These are phyloP conservation scores for Cucumis melo DNA, from an alignment of 306 rosid species.

Conservation along the genomic window DNA sequence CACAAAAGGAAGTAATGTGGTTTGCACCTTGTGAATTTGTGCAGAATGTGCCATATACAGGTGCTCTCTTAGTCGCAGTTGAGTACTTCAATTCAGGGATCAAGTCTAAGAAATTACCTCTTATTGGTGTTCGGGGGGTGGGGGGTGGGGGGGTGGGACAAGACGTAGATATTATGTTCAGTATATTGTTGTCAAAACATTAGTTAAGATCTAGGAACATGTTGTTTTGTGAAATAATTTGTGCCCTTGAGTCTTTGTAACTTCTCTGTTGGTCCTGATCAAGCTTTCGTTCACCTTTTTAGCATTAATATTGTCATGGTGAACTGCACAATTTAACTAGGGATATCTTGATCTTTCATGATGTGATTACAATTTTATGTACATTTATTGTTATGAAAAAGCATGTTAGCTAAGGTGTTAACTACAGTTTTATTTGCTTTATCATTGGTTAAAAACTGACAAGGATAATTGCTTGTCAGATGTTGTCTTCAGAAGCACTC, in stretches of 20 bases:
- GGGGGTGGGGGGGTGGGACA: too few species aligned
- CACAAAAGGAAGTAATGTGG: background rate
- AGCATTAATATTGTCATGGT: background rate
- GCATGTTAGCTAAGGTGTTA: background rate
- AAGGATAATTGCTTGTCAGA: background rate
- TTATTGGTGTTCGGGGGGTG: background rate
- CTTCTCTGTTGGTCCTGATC: background rate
- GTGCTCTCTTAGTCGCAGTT: background rate
- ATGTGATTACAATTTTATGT: background rate
- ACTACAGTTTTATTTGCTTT: background rate
- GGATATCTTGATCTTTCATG: background rate
- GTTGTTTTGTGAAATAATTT: background rate
- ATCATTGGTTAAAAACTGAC: background rate
- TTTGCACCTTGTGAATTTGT: background rate
- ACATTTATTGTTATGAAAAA: background rate
- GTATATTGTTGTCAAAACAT: too few species aligned
- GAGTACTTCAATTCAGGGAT: background rate
- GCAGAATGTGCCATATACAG: background rate
- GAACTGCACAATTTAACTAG: background rate
- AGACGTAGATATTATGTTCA: too few species aligned
- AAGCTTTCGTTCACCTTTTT: background rate
- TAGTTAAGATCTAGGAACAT: background rate
- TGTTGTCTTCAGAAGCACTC: background rate
- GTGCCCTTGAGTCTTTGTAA: background rate
- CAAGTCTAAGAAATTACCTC: background rate